Base-by-base conservation (phyloP, 768 basidiomycete species). In the Kwoniella sp. region DNA sequence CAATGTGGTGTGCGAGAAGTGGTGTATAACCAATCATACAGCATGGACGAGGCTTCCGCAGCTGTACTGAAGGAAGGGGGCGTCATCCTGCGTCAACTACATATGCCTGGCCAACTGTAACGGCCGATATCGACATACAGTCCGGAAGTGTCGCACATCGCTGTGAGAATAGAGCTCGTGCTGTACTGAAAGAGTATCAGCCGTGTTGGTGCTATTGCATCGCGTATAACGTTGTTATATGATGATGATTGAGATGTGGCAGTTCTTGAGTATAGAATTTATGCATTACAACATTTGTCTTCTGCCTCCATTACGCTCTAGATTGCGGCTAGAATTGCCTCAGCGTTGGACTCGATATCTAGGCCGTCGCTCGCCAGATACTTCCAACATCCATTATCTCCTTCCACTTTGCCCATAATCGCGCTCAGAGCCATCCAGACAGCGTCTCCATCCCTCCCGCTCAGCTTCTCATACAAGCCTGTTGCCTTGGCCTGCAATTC, bases 1-100 rank as follows among this genome's bases (percentile, higher is more conserved):
- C 95, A 99, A 76, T 90, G 88, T 23, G 95, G 94, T 0, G 89
- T 98, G 22, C 88, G 86, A 65, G 89, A 88, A 63, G 95, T 99
- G 2, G 91, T 98, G 4, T 99, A 98, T 79, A 95, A 93, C 78
- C 82, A 97, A 60, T 88, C 88, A 57, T 99, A 99, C 82, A 93
- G 92, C 84, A 92, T 98, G 96, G 93, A 96, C 71, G 90, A 89
- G 51, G 89, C 88, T 1, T 92, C 91, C 0, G 90, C 91, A 2
- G 82, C 79, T 55, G 84, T 94, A 7, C 89, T 96, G 74, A 83
- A 86, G 68, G 87, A 90, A 78, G 92, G 91, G 5, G 90, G 90
- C 1, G 89, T 96, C n/a, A 82, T 87, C 53, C 83, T 96, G 29
- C 85, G 92, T 58, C 86, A 89, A 68, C 87, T 79, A 31, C 77